phyloP scores from a whole-genome alignment of 345 rosid species.

The Psidium guajava region DNA sequence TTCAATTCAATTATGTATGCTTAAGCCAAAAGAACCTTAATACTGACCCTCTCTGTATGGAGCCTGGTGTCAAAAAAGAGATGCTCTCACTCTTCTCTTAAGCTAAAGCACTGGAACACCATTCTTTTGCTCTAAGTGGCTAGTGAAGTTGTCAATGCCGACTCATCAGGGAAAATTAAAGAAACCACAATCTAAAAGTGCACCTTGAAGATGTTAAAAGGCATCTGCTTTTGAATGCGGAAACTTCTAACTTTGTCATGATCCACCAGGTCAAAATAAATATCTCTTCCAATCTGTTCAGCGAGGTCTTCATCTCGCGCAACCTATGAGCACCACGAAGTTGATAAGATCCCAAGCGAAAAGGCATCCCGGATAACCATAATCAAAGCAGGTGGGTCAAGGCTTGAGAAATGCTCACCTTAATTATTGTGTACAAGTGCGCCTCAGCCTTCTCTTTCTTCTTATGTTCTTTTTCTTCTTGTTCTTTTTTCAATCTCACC shows the following conservation, averaged over 20 bases:
- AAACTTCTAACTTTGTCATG: conserved; percentile 91
- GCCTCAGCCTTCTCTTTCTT: conserved; percentile 89
- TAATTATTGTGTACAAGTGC: conserved; percentile 76
- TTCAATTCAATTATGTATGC: not conserved
- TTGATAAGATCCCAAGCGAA: not conserved
- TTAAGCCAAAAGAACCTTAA: not conserved
- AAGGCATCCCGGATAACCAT: not conserved
- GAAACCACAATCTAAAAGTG: not conserved
- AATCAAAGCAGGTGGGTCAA: not conserved
- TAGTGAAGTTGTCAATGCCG: not conserved
- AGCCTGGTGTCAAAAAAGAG: not conserved
- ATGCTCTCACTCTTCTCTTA: not conserved
- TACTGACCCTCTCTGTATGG: not conserved
- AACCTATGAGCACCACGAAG: conserved; percentile 34
- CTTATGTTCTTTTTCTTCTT: conserved; percentile 90
- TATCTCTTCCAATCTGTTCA: conserved; percentile 86
- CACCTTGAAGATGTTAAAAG: conserved; percentile 79
- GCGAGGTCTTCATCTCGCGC: conserved; percentile 81
- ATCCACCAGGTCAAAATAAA: conserved; percentile 91
- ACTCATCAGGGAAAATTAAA: not conserved
- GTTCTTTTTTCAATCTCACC: conserved; percentile 91
- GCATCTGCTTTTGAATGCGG: conserved; percentile 76
- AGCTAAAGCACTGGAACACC: not conserved
- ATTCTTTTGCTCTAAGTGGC: not conserved
- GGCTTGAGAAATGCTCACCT: conserved; percentile 28